Conservation (phyloP, 2,329 filamentous ascomycete genomes). For the Diaporthe vaccinii region DNA sequence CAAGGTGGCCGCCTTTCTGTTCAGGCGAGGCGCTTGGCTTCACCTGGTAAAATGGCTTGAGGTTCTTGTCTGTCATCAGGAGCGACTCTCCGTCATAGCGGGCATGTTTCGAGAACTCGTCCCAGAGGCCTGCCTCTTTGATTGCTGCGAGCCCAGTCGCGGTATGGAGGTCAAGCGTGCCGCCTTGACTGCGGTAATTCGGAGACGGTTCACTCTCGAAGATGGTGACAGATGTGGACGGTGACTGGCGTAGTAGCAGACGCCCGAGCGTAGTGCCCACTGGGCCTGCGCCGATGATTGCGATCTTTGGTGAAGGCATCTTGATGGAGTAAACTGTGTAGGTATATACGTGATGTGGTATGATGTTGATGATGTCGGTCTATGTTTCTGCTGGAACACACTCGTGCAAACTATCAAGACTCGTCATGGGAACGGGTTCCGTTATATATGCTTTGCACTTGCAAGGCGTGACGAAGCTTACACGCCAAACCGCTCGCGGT, state of each 20-base stretch:
- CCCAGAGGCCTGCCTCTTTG: slow-evolving; percentile 62
- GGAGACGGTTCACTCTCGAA: slow-evolving; percentile 63
- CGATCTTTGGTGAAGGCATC: slow-evolving; percentile 51
- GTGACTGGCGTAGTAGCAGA: slow-evolving; percentile 61
- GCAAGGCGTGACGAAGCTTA: background rate
- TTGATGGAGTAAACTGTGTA: slow-evolving; percentile 34
- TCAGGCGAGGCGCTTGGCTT: slow-evolving; percentile 48
- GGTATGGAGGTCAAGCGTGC: slow-evolving; percentile 67
- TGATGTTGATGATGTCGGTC: background rate
- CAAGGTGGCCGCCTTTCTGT: slow-evolving; percentile 37
- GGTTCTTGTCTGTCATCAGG: slow-evolving; percentile 59
- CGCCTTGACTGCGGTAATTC: slow-evolving; percentile 63
- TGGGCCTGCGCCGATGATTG: slow-evolving; percentile 64
- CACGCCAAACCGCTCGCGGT: slow-evolving; percentile 5
- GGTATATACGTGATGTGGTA: background rate
- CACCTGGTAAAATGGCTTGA: slow-evolving; percentile 52
- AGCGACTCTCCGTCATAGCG: slow-evolving; percentile 66
- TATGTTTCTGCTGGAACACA: background rate
- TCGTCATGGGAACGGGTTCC: background rate
- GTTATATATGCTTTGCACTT: slow-evolving; percentile 2
- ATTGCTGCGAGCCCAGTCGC: slow-evolving; percentile 64
- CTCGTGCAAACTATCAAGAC: too few species aligned
- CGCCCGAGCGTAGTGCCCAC: slow-evolving; percentile 65
- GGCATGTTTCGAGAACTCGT: slow-evolving; percentile 63
- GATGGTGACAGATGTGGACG: slow-evolving; percentile 58